Evolutionary conservation across 371 early-diverging fungal genomes (phyloP), one percentile per base, ranked within the genome.

Genomic region (Mortierella sp.): DNA sequence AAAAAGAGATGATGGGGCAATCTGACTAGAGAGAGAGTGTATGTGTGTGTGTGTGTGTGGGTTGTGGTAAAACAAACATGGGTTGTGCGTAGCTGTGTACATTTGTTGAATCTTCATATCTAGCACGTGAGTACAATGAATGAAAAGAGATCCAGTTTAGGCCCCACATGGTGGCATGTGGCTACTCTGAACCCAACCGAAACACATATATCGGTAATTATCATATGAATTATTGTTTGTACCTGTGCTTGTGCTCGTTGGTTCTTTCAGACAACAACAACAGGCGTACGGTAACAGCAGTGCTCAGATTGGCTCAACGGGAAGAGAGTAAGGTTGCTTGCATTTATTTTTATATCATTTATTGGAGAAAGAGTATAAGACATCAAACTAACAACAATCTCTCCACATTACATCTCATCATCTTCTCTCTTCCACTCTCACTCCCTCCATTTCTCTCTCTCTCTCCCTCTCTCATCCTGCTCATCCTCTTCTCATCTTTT

Each of bases 401-500:
- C 42, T 15, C 53, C 22, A 35, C 31, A 28, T 58, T 61, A 29
- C 35, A 42, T 61, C 45, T 22, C 47, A 47, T 47, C 47, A 47
- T 47, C 47, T 47, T n/a, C n/a, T n/a, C 58, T 32, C 56, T 55
- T 54, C 56, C 54, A 42, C 43, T 22, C 51, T 63, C 17, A 37
- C 13, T 28, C 4, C 28, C 35, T 40, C 57, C 1, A 22, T 22
- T 29, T n/a, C 55, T 69, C 47, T 43, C 63, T n/a, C 56, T 17
- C 26, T 42, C 31, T 22, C 26, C 26, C 17, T 35, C 26, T 23
- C 43, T 23, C 59, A 28, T 34, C 23, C 28, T 55, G 26, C 28
- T 28, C 40, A 34, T 8, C 22, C 3, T 37, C 29, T n/a, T 37
- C 34, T 17, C 29, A 13, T 22, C 35, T 12, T 10, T 32, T 12